A percentile compares a stretch with the other conserved stretches of the same genome.
phyloP scores from a whole-genome alignment of 257 asterid species.

The Nicotiana knightiana region DNA sequence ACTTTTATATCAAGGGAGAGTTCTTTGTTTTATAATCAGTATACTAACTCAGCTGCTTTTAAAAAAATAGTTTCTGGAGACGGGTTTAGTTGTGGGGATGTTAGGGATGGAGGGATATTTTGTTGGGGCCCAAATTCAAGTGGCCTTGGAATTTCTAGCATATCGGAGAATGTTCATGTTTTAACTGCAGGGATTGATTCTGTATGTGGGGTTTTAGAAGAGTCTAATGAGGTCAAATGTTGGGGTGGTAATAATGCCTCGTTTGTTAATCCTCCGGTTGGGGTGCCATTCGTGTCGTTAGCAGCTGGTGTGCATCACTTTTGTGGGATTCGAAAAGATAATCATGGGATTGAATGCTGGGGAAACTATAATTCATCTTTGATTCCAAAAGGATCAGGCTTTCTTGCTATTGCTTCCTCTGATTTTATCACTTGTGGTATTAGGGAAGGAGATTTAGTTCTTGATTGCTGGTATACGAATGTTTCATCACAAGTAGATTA shows the following conservation, averaged over 20 bases:
- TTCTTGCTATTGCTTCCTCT: slow-evolving; percentile 75
- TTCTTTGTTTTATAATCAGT: slow-evolving; percentile 39
- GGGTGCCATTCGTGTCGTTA: slow-evolving; percentile 51
- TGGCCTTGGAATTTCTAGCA: slow-evolving; percentile 30
- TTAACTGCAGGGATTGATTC: slow-evolving; percentile 58
- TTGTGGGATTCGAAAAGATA: slow-evolving; percentile 81
- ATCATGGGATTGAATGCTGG: slow-evolving; percentile 85
- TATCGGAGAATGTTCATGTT: slow-evolving; percentile 28
- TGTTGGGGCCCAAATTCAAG: slow-evolving; percentile 83
- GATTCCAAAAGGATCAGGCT: slow-evolving; percentile 77
- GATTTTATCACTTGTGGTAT: slow-evolving; percentile 68
- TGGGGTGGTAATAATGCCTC: slow-evolving; percentile 54
- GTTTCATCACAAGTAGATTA: slow-evolving; percentile 32
- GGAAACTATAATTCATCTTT: slow-evolving; percentile 62
- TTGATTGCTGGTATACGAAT: slow-evolving; percentile 76
- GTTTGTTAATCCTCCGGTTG: slow-evolving; percentile 33
- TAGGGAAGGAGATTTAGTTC: slow-evolving; percentile 80
- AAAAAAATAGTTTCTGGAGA: slow-evolving; percentile 70
- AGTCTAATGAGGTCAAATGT: slow-evolving; percentile 57
- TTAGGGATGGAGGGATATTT: slow-evolving; percentile 45
- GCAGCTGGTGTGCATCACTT: slow-evolving; percentile 71
- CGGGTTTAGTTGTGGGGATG: slow-evolving; percentile 71
- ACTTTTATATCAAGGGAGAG: slow-evolving; percentile 38
- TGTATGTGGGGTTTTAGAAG: slow-evolving; percentile 57
- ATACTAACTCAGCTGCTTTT: slow-evolving; percentile 29